phyloP scores from a whole-genome alignment of 2,329 filamentous ascomycete genomes.

The Aspergillus thermomutatus region DNA sequence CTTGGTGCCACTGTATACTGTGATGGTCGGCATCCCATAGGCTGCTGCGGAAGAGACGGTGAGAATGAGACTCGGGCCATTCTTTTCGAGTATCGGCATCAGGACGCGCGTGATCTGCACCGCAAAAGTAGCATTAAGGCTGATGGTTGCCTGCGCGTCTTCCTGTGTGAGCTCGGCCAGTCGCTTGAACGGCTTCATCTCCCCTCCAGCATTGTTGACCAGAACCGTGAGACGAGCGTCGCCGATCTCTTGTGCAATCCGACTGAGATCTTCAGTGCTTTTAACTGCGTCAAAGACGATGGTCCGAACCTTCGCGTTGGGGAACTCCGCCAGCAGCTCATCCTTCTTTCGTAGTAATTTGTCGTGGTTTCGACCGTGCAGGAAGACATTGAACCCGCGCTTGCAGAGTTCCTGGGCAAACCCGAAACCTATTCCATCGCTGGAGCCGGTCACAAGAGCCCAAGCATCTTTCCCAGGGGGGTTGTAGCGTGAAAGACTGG shows the following conservation, averaged over 20 bases:
- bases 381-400: conserved; percentile 54
- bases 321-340: conserved; percentile 41
- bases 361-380: conserved; percentile 53
- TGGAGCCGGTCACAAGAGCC: conserved; percentile 53
- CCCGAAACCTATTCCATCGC: conserved; percentile 53
- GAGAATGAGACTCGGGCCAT: conserved; percentile 47
- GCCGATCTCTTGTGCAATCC: conserved; percentile 28
- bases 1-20: conserved; percentile 47
- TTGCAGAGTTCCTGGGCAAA: conserved; percentile 52
- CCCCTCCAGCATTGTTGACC: conserved; percentile 57
- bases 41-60: conserved; percentile 50
- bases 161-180: conserved; percentile 35
- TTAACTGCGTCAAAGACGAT: conserved; percentile 46
- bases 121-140: conserved; percentile 51
- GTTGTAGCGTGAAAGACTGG: conserved; percentile 2
- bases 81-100: conserved; percentile 43
- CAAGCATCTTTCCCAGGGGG: conserved; percentile 28
- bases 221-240: conserved; percentile 50
- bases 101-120: conserved; percentile 47
- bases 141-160: conserved; percentile 43
- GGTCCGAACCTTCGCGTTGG: conserved; percentile 37
- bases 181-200: conserved; percentile 29
- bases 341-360: conserved; percentile 47
- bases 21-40: conserved; percentile 46
- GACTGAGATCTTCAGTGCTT: conserved; percentile 17